Evolutionary conservation across 1,284 basidiomycete species (phyloP).

Genomic region (Papiliotrema nemorosa): DNA sequence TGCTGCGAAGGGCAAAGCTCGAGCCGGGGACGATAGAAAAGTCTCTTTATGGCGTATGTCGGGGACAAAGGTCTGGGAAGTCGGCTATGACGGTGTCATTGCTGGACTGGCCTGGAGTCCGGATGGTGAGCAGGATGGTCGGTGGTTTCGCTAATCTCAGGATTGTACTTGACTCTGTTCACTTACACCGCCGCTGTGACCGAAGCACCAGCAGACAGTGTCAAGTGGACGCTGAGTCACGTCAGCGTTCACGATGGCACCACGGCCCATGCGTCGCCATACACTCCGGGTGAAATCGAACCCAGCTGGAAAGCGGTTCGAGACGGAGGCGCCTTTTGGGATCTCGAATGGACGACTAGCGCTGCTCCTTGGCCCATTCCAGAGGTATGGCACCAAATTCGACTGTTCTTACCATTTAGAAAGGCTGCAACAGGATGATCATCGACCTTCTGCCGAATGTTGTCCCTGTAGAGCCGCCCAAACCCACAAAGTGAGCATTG

Average conservation of each 20-base stretch:
- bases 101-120: slow-evolving; percentile 39
- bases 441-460: slow-evolving; percentile 37
- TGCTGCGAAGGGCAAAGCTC: slow-evolving; percentile 22
- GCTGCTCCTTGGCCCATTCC: slow-evolving; percentile 2
- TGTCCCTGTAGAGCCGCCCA: slow-evolving; percentile 39
- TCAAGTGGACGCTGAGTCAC: slow-evolving; percentile 23
- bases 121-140: slow-evolving; percentile 28
- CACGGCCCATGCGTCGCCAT: slow-evolving; percentile 9
- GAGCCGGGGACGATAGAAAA: slow-evolving; percentile 11
- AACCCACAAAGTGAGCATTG: slow-evolving; percentile 37
- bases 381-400: too few species aligned
- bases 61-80: slow-evolving; percentile 43
- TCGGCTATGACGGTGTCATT: slow-evolving; percentile 24
- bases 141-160: slow-evolving; percentile 13
- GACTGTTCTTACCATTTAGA: too few species aligned
- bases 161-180: slow-evolving; percentile 31
- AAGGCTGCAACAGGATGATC: slow-evolving; percentile 32
- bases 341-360: slow-evolving; percentile 13
- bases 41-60: slow-evolving; percentile 36
- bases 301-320: slow-evolving; percentile 1
- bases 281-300: background rate
- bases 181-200: too few species aligned
- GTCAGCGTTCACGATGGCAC: slow-evolving; percentile 41
- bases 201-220: background rate
- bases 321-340: slow-evolving; percentile 13